Percentiles rank a stretch among this genome's conserved stretches.
Evolutionary conservation across 352 stramenopile genomes (phyloP).

Genomic region (Achlya hypogyna): DNA sequence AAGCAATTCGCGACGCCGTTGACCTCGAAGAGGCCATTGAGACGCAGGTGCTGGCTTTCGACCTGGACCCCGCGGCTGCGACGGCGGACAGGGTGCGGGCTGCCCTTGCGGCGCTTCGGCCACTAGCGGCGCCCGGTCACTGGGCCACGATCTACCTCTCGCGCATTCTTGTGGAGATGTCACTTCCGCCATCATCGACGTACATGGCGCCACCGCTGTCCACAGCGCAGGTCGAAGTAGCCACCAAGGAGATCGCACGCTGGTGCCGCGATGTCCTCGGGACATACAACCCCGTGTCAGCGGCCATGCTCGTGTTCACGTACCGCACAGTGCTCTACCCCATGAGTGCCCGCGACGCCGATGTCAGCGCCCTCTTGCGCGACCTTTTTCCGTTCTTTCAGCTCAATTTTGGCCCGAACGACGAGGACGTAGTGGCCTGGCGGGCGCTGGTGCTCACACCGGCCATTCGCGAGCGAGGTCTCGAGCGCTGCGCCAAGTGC

Average conservation of each 20-base stretch:
- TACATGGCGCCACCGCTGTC: background rate
- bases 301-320: background rate
- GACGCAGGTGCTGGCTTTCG: background rate
- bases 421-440: constrained; percentile 3
- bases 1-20: background rate
- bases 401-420: constrained; percentile 6
- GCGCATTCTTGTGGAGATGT: constrained; percentile 2
- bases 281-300: background rate
- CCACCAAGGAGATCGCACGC: background rate
- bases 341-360: background rate
- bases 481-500: background rate
- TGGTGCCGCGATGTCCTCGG: background rate
- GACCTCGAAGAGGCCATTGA: background rate
- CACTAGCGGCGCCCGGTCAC: background rate
- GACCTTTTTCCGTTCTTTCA: background rate
- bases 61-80: background rate
- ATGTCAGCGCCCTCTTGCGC: background rate
- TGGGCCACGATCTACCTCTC: background rate
- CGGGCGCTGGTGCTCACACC: background rate
- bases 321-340: background rate
- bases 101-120: background rate
- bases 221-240: background rate
- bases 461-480: background rate
- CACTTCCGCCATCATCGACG: background rate
- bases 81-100: background rate